phyloP scores from a whole-genome alignment of 352 stramenopile species.

The Phytopythium ostracodes region DNA sequence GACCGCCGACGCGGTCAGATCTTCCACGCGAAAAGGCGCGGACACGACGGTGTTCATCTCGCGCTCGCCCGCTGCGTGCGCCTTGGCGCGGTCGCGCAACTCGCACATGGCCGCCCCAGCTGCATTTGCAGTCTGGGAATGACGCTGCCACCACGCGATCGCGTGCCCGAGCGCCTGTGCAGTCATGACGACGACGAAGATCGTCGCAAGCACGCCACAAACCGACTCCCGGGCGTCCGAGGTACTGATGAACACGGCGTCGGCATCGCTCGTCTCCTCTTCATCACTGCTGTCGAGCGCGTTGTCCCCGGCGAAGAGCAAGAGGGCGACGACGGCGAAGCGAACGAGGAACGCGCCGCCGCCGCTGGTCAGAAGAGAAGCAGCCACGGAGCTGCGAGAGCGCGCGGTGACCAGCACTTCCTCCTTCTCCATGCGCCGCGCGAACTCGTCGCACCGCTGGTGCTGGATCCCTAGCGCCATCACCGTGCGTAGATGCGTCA shows the following conservation, averaged over 20 bases:
- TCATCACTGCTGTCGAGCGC: neutral
- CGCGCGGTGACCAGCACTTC: neutral
- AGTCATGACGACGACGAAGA: neutral
- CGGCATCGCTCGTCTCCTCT: neutral
- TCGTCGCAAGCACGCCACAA: neutral
- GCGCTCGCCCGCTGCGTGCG: neutral
- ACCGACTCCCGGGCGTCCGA: neutral
- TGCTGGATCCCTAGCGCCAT: conserved; percentile 2
- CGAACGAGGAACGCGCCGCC: conserved; percentile 2
- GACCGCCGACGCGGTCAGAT: neutral
- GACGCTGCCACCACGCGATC: conserved; percentile 2
- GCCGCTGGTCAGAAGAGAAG: conserved; percentile 1
- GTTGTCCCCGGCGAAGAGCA: conserved; percentile 7
- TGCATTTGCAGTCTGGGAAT: neutral
- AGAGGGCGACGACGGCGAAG: neutral
- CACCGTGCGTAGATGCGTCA: neutral
- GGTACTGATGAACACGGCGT: neutral
- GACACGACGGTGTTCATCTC: conserved; percentile 7
- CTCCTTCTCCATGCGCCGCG: neutral
- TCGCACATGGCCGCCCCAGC: neutral
- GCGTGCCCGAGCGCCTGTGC: neutral
- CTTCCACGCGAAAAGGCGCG: neutral
- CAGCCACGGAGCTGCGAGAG: neutral
- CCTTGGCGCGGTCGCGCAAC: neutral
- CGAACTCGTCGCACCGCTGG: neutral